Evolutionary conservation across 2,329 filamentous ascomycete genomes (phyloP), one percentile per base, ranked within the genome.

Genomic region (Colletotrichum sp.): DNA sequence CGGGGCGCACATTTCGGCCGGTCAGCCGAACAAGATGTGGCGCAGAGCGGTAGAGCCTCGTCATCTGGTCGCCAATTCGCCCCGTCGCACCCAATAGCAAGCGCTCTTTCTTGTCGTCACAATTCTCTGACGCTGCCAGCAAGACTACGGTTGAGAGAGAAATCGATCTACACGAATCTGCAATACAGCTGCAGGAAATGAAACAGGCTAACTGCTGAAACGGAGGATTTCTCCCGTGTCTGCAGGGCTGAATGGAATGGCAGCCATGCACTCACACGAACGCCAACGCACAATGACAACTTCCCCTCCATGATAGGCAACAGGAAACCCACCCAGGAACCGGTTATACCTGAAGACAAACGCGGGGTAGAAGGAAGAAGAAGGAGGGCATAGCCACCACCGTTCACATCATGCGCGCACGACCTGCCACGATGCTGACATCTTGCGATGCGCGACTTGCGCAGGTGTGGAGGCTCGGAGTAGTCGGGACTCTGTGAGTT

Each of bases 171-270:
- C 70, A 21, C 32, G n/a, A 43, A 43, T 48, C 66, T 48, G 30
- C 57, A 57, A 61, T 36, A 68, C 21, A 36, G 32, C 43, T 75
- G 63, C 69, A 75, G 63, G n/a, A 63, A 52, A 21, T 73, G 64
- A 75, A 75, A 75, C 69, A 73, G 39, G 32, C 69, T 73, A 73
- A 68, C 16, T 26, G 39, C 43, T 68, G 63, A 73, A 64, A 73
- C 69, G 63, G 64, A 68, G 32, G 63, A 43, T 59, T 68, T 59
- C 16, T 28, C 43, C 69, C 48, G 48, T 67, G 72, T 65, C 68
- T 72, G 36, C 68, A 74, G 61, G 72, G 72, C 72, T 75, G 68
- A 75, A 71, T 26, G 60, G 60, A 21, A 60, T 26, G 34, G 13
- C 68, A 59, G 32, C 34, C 57, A 43, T 72, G 69, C 32, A 64